These are phyloP conservation scores for Scalesia atractyloides DNA, from an alignment of 129 eudicot species.

Conservation along the genomic window DNA sequence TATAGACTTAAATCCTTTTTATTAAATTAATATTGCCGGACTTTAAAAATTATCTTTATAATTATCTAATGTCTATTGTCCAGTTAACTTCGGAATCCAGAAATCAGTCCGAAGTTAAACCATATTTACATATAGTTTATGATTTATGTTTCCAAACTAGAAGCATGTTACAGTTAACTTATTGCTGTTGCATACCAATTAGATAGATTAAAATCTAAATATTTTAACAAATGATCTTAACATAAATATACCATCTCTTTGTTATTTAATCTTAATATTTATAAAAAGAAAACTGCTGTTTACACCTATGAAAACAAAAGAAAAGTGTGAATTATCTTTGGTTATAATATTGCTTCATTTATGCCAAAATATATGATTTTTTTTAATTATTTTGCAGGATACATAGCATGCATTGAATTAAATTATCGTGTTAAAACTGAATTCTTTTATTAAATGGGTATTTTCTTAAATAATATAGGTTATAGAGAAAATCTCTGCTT, in stretches of 20 bases:
- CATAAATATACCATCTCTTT: constrained; percentile 3
- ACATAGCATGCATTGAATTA: constrained; percentile 18
- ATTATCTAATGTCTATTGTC: too few relatives aligned
- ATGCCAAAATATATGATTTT: constrained; percentile 21
- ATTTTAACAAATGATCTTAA: not conserved
- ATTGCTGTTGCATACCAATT: constrained; percentile 5
- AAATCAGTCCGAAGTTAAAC: not conserved
- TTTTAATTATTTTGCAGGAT: constrained; percentile 6
- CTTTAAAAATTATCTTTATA: too few relatives aligned
- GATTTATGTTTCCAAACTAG: constrained; percentile 30
- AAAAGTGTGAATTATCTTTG: not conserved
- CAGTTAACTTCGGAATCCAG: constrained; percentile 8
- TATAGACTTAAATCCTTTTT: not conserved
- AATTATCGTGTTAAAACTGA: constrained; percentile 23
- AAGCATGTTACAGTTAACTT: constrained; percentile 15
- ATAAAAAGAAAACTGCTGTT: not conserved
- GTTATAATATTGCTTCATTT: constrained; percentile 26
- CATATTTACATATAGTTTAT: not conserved
- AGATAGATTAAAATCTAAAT: not conserved
- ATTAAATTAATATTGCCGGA: not conserved
- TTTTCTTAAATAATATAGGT: constrained; percentile 2
- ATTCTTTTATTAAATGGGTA: not conserved
- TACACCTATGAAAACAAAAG: not conserved
- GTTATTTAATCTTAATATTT: not conserved
- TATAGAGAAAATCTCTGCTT: constrained; percentile 24